Evolutionary conservation across 495 filamentous ascomycete species (phyloP), one percentile per base, ranked within the genome.

Genomic region (Aspergillus ostianus): DNA sequence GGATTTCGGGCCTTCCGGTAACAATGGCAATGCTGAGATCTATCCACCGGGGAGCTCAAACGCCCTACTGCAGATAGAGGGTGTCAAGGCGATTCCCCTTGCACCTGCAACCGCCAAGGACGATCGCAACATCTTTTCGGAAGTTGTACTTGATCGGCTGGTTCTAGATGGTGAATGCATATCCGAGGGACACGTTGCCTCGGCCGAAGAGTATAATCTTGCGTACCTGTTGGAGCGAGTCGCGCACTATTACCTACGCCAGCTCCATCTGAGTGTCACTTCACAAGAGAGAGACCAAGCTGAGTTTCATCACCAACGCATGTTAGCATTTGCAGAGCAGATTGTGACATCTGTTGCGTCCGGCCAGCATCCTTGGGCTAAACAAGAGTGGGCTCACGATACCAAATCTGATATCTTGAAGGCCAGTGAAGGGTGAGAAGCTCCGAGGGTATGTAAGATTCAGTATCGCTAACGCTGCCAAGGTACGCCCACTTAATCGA

Each of bases 401-500:
- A 29, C 51, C 15, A 36, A 53, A 10, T 19, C 21, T 21, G 51
- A 53, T 53, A 53, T 53, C 4, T 41, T 41, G 13, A 15, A 41
- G 36, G 36, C 36, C 36, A 15, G 36, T 41, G 36, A 41, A 15
- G 10, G 36, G 36, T 41, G 36, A 41, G 36, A 13, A 15, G 9
- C 36, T 41, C 36, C 9, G 13, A 15, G 12, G 13, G 13, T 10
- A 15, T 17, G 9, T 41, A 17, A 10, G 2, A 13, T 15, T 13
- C 0, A 15, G 10, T 10, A 15, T 41, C 9, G 12, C 36, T 41
- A 41, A 41, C 13, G 36, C 36, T 17, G 36, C 10, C 13, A 64
- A 64, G 49, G 21, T 61, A 65, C 45, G 3, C 66, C 3, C 46
- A 67, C 20, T 46, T 20, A 12, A 47, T 64, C n/a, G 66, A 69